phyloP scores from a whole-genome alignment of 208 protist genomes.

The Leishmania lainsoni region DNA sequence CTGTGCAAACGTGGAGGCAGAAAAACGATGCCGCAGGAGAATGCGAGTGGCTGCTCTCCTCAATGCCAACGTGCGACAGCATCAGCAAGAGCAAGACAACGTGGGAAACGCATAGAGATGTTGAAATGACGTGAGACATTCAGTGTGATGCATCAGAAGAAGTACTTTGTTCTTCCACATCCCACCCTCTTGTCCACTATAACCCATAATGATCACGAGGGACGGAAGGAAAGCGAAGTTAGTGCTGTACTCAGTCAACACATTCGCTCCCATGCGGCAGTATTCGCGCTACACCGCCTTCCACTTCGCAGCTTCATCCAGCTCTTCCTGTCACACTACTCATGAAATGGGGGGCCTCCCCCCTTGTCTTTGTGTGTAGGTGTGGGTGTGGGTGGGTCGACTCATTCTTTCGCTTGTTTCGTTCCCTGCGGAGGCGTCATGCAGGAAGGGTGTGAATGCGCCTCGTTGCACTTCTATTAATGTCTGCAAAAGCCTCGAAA shows the following conservation, averaged over 20 bases:
- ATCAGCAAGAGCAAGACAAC: not conserved
- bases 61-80: not conserved
- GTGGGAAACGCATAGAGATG: not conserved
- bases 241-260: not conserved
- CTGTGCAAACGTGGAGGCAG: not conserved
- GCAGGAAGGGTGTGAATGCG: not conserved
- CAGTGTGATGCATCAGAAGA: not conserved
- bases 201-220: not conserved
- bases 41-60: not conserved
- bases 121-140: not conserved
- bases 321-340: not conserved
- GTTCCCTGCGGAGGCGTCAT: not conserved
- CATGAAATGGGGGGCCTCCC: not conserved
- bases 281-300: slow-evolving; percentile 5
- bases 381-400: not conserved
- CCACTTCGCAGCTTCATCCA: not conserved
- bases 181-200: not conserved
- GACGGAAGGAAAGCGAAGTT: not conserved
- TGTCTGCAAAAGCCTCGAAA: not conserved
- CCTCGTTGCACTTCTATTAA: not conserved
- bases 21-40: not conserved
- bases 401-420: too few species aligned
- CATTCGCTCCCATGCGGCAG: not conserved
- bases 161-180: not conserved
- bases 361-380: not conserved